phyloP scores from a whole-genome alignment of 208 protist genomes.

The Crithidia fasciculata region DNA sequence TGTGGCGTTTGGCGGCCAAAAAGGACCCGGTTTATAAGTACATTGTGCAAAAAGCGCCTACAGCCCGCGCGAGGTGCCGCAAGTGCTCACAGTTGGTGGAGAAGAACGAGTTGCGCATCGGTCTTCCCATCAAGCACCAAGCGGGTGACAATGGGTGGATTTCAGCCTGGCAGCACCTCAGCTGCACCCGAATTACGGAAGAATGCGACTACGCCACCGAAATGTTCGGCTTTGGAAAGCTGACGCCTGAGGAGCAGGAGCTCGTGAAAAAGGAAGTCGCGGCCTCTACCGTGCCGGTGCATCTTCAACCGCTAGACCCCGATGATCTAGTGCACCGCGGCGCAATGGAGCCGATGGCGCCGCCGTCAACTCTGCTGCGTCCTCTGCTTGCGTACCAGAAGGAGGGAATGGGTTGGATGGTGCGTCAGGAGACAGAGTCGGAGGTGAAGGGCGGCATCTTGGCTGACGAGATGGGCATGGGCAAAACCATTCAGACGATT shows the following conservation, averaged over 20 bases:
- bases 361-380: slow-evolving; percentile 60
- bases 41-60: slow-evolving; percentile 72
- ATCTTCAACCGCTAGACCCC: slow-evolving; percentile 82
- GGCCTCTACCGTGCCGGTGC: slow-evolving; percentile 53
- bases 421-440: slow-evolving; percentile 67
- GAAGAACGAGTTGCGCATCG: slow-evolving; percentile 81
- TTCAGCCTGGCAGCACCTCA: slow-evolving; percentile 88
- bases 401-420: slow-evolving; percentile 89
- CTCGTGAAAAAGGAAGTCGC: slow-evolving; percentile 65
- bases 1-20: slow-evolving; percentile 56
- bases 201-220: slow-evolving; percentile 29
- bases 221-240: slow-evolving; percentile 57
- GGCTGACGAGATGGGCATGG: slow-evolving; percentile 98
- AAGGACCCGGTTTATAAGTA: slow-evolving; percentile 64
- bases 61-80: slow-evolving; percentile 74
- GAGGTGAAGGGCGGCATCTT: slow-evolving; percentile 93
- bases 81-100: slow-evolving; percentile 86
- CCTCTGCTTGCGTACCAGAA: slow-evolving; percentile 86
- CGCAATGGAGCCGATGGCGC: slow-evolving; percentile 51
- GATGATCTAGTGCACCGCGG: slow-evolving; percentile 77
- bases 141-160: slow-evolving; percentile 88
- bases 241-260: slow-evolving; percentile 56
- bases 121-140: slow-evolving; percentile 83
- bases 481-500: slow-evolving; percentile 98
- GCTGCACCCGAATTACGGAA: slow-evolving; percentile 65